phyloP scores from a whole-genome alignment of 345 rosid genomes.

The Rhizophora mangle region DNA sequence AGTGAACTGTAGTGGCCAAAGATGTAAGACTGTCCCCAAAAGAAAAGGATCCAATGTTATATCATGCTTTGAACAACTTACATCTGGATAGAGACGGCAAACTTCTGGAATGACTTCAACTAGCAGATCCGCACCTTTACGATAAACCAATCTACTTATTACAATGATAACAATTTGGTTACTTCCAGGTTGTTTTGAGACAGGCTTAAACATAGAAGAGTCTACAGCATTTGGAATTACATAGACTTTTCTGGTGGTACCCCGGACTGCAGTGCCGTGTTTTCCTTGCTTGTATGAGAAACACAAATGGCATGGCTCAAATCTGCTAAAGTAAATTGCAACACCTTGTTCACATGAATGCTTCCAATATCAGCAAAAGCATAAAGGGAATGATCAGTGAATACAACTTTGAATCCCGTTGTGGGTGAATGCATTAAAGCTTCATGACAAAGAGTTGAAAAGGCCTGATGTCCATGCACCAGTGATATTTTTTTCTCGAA shows the following conservation, averaged over 20 bases:
- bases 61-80: conserved; percentile 34
- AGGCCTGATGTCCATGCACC: conserved; percentile 96
- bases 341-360: conserved; percentile 93
- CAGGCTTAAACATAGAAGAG: conserved; percentile 93
- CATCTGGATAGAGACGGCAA: conserved; percentile 66
- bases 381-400: conserved; percentile 89
- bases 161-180: too few species aligned
- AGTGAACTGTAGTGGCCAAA: neutral
- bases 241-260: conserved; percentile 81
- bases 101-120: conserved; percentile 96
- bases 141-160: too few species aligned
- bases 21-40: too few species aligned
- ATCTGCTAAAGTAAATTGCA: conserved; percentile 91
- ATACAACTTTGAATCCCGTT: conserved; percentile 86
- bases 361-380: conserved; percentile 97
- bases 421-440: conserved; percentile 92
- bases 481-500: conserved; percentile 74
- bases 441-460: conserved; percentile 95
- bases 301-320: conserved; percentile 94
- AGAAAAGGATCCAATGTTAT: too few species aligned
- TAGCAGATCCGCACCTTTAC: too few species aligned
- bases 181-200: too few species aligned
- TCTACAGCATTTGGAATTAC: conserved; percentile 98
- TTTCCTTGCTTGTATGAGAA: conserved; percentile 97
- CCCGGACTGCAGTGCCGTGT: conserved; percentile 92